These are phyloP conservation scores for Brassica napus DNA, from an alignment of 345 rosid genomes.

Conservation along the genomic window DNA sequence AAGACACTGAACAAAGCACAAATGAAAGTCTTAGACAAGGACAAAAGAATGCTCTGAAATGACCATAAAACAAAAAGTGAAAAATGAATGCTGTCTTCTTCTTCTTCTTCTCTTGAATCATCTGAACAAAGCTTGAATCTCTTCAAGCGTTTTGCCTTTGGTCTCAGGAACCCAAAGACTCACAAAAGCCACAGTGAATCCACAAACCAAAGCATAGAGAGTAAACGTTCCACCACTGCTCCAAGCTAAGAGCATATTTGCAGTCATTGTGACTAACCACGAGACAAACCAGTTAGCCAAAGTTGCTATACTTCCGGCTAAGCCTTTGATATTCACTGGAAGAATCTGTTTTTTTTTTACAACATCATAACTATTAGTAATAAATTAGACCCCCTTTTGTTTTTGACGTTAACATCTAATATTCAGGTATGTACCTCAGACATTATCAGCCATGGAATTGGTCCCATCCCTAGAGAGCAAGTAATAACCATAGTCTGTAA, in stretches of 20 bases:
- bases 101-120: constrained; percentile 42
- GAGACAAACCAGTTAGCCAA: constrained; percentile 69
- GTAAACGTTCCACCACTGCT: constrained; percentile 85
- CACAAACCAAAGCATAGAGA: constrained; percentile 65
- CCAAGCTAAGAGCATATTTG: constrained; percentile 85
- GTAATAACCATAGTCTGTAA: constrained; percentile 67
- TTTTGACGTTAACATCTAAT: neutral
- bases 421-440: constrained; percentile 68
- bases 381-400: neutral
- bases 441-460: constrained; percentile 97
- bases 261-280: constrained; percentile 82
- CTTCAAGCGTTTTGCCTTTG: constrained; percentile 86
- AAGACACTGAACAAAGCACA: constrained; percentile 19
- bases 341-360: constrained; percentile 60
- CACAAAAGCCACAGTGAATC: constrained; percentile 62
- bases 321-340: constrained; percentile 83
- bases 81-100: neutral
- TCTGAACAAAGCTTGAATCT: constrained; percentile 88
- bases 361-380: neutral
- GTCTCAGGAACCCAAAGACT: constrained; percentile 87
- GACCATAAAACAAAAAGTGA: constrained; percentile 6
- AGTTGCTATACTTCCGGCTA: constrained; percentile 95
- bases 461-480: constrained; percentile 92
- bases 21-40: constrained; percentile 8
- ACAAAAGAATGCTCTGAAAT: constrained; percentile 35